phyloP scores from a whole-genome alignment of 805 yeast genomes.

The Metschnikowia santaceciliae region DNA sequence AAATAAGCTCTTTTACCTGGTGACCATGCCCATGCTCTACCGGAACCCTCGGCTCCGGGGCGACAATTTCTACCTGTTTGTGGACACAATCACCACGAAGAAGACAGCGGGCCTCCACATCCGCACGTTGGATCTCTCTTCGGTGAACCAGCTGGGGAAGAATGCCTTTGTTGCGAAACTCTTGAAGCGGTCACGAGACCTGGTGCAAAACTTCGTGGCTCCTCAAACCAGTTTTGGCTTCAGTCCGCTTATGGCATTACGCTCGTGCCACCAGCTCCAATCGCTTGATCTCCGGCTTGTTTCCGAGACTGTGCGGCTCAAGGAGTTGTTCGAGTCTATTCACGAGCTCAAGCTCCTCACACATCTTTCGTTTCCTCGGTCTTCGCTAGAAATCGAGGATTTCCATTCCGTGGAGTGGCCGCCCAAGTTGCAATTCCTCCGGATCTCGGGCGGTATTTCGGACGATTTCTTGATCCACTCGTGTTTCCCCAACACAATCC shows the following conservation, averaged over 20 bases:
- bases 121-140: slow-evolving; percentile 63
- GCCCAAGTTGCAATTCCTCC: slow-evolving; percentile 59
- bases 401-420: slow-evolving; percentile 70
- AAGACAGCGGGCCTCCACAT: slow-evolving; percentile 57
- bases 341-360: slow-evolving; percentile 58
- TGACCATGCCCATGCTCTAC: slow-evolving; percentile 66
- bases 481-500: slow-evolving; percentile 68
- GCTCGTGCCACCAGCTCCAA: slow-evolving; percentile 60
- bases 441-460: slow-evolving; percentile 86
- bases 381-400: slow-evolving; percentile 68
- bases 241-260: slow-evolving; percentile 79
- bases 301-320: slow-evolving; percentile 82
- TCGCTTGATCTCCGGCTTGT: slow-evolving; percentile 79
- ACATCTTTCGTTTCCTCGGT: slow-evolving; percentile 81
- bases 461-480: slow-evolving; percentile 71
- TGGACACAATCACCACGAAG: slow-evolving; percentile 57
- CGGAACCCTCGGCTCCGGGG: slow-evolving; percentile 58
- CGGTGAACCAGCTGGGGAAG: slow-evolving; percentile 84
- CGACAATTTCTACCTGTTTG: slow-evolving; percentile 67
- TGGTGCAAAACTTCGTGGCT: slow-evolving; percentile 69
- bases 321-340: slow-evolving; percentile 75
- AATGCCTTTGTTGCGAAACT: slow-evolving; percentile 85
- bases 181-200: slow-evolving; percentile 68
- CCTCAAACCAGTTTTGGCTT: slow-evolving; percentile 95
- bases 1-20: slow-evolving; percentile 54